Evolutionary conservation across 106 monocot genomes (phyloP), one percentile per base, ranked within the genome.

Genomic region (Dactylorhiza incarnata): DNA sequence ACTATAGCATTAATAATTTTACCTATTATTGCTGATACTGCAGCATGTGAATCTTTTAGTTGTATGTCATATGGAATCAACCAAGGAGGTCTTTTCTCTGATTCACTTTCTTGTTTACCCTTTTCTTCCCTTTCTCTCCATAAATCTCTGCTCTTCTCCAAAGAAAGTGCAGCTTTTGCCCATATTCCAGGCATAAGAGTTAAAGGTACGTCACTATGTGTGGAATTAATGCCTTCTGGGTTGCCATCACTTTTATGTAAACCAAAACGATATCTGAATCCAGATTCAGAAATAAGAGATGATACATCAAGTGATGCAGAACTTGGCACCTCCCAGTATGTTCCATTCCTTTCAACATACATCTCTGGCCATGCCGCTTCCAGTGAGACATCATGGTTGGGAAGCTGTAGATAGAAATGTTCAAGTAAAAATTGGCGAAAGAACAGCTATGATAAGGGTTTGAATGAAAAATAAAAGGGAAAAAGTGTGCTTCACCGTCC

Each of bases 1-100:
- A 29, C 65, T 59, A 22, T 7, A 59, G 58, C 58, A 9, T 26
- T 5, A 66, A 66, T 46, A 44, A 20, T 17, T 15, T 84, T 76
- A 94, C 94, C 94, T 53, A 94, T 51, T 66, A 94, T 88, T 74
- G 77, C 88, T 49, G 94, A 90, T 83, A 94, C 62, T 48, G 94
- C 78, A 72, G 94, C 74, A 86, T 94, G 94, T n/a, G 94, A 88
- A 78, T 94, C 90, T 76, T 83, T 79, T 17, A 94, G 78, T 26
- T 81, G 86, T 49, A 73, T 72, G 80, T 94, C 94, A 90, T 94
- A 94, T 8, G 94, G 80, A 44, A 82, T 45, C 77, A 83, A 25
- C 82, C 74, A 75, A 50, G 77, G 59, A 50, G 78, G 78, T 67
- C 76, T 73, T 22, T 79, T 73, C 24, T 86, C 79, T 25, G 9